A percentile compares a stretch with the other conserved stretches of the same genome.
Evolutionary conservation across 768 basidiomycete genomes (phyloP).

Genomic region (Mycena galopus): DNA sequence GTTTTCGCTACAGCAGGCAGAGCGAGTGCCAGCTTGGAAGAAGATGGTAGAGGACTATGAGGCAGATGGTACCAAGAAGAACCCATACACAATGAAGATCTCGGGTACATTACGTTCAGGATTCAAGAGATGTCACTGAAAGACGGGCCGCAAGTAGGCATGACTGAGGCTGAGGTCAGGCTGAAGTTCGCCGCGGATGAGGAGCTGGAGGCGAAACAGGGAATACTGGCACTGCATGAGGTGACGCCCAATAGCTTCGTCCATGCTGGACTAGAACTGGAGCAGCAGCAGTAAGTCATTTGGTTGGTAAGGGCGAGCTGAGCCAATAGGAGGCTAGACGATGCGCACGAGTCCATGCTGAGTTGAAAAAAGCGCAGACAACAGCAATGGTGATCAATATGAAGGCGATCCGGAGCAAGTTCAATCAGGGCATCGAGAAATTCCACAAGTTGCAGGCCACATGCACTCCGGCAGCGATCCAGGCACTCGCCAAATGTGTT

Average conservation of each 20-base stretch:
- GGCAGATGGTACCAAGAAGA: background rate
- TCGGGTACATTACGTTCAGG: background rate
- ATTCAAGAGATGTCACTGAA: background rate
- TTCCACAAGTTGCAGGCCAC: conserved; percentile 6
- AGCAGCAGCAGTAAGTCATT: conserved; percentile 41
- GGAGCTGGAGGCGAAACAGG: conserved; percentile 17
- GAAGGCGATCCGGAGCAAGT: background rate
- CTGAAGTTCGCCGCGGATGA: conserved; percentile 15
- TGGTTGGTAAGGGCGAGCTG: background rate
- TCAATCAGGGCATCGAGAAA: background rate
- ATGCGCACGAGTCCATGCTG: background rate
- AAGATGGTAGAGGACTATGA: conserved; percentile 12
- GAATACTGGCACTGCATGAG: conserved; percentile 23
- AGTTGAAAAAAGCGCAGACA: conserved; percentile 6
- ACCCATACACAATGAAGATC: conserved; percentile 29
- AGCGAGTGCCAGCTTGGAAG: conserved; percentile 4
- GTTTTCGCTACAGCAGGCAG: conserved; percentile 11
- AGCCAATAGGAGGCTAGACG: background rate
- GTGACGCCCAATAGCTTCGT: conserved; percentile 35
- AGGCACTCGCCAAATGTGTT: background rate
- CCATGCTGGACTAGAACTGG: conserved; percentile 2
- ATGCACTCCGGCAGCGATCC: background rate
- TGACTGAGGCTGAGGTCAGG: conserved; percentile 25
- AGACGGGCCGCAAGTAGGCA: too few species aligned
- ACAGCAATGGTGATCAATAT: conserved; percentile 1